phyloP scores from a whole-genome alignment of 495 filamentous ascomycete genomes.

The Saxophila tyrrhenica region DNA sequence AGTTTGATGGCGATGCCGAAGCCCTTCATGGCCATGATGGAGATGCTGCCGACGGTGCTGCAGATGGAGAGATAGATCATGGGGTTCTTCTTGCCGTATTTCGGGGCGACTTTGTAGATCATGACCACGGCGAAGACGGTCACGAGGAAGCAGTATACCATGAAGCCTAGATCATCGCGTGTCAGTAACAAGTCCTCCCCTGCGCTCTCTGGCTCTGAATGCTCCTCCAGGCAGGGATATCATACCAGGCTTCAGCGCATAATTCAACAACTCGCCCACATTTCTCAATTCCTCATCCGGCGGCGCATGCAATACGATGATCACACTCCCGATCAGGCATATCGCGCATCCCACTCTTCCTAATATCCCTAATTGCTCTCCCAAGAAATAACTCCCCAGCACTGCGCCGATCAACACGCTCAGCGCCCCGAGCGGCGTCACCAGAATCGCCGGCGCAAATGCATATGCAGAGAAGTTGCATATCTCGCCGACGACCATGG shows the following conservation, averaged over 20 bases:
- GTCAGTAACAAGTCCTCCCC: neutral
- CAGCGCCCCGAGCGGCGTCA: slow-evolving; percentile 86
- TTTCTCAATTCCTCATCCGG: slow-evolving; percentile 80
- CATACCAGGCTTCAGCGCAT: slow-evolving; percentile 81
- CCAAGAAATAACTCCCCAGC: slow-evolving; percentile 83
- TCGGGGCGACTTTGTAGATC: slow-evolving; percentile 87
- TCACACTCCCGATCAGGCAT: slow-evolving; percentile 89
- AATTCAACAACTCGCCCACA: slow-evolving; percentile 77
- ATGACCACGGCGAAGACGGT: slow-evolving; percentile 75
- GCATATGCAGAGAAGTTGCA: slow-evolving; percentile 97
- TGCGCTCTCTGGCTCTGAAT: neutral
- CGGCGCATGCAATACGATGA: slow-evolving; percentile 94
- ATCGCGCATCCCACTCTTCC: slow-evolving; percentile 92
- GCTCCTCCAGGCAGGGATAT: neutral
- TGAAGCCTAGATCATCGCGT: slow-evolving; percentile 52
- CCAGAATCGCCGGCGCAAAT: slow-evolving; percentile 92
- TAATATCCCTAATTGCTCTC: slow-evolving; percentile 75
- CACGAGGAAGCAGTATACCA: slow-evolving; percentile 69
- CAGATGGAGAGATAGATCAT: slow-evolving; percentile 94
- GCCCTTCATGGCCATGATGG: slow-evolving; percentile 97
- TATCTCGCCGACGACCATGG: slow-evolving; percentile 72
- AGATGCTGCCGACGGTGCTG: slow-evolving; percentile 89
- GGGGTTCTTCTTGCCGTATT: slow-evolving; percentile 87
- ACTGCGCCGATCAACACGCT: slow-evolving; percentile 91
- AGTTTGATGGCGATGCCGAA: slow-evolving; percentile 95